Percentiles rank a stretch among this genome's conserved stretches.
These are phyloP conservation scores for Juglanconis juglandina DNA, from an alignment of 2,329 filamentous ascomycete genomes.

Conservation along the genomic window DNA sequence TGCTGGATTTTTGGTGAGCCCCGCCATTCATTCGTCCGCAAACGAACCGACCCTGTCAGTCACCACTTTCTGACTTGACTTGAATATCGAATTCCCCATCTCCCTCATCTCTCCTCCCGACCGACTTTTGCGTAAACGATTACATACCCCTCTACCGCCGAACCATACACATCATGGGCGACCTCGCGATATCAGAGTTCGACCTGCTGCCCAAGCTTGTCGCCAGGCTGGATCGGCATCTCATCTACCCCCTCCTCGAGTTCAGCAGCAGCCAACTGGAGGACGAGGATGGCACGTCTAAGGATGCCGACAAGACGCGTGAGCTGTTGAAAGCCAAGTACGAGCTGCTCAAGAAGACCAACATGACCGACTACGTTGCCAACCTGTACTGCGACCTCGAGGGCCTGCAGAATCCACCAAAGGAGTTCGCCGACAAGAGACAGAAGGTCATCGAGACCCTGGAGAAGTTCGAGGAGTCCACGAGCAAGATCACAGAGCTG, in stretches of 20 bases:
- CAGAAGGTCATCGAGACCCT: constrained; percentile 82
- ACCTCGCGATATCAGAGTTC: constrained; percentile 27
- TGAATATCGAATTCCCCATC: neutral
- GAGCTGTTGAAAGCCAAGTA: constrained; percentile 86
- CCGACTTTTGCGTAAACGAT: neutral
- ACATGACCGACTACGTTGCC: constrained; percentile 98
- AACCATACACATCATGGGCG: constrained; percentile 12
- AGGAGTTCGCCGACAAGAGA: constrained; percentile 84
- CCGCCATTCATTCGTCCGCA: constrained; percentile 9
- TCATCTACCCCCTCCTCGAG: constrained; percentile 94
- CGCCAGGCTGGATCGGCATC: constrained; percentile 87
- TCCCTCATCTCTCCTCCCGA: neutral
- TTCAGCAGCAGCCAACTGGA: constrained; percentile 81
- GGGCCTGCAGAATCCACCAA: constrained; percentile 70
- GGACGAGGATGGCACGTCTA: constrained; percentile 58
- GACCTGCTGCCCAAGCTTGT: constrained; percentile 80
- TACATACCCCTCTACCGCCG: neutral
- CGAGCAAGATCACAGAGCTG: constrained; percentile 81
- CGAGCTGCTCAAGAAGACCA: constrained; percentile 90
- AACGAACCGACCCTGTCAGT: neutral
- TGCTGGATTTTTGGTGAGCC: constrained; percentile 17
- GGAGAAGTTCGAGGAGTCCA: constrained; percentile 81
- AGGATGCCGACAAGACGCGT: constrained; percentile 53
- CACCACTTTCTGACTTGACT: neutral
- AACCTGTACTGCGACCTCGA: constrained; percentile 88